Evolutionary conservation across 495 filamentous ascomycete genomes (phyloP), one percentile per base, ranked within the genome.

Genomic region (Xylaria palmicola): DNA sequence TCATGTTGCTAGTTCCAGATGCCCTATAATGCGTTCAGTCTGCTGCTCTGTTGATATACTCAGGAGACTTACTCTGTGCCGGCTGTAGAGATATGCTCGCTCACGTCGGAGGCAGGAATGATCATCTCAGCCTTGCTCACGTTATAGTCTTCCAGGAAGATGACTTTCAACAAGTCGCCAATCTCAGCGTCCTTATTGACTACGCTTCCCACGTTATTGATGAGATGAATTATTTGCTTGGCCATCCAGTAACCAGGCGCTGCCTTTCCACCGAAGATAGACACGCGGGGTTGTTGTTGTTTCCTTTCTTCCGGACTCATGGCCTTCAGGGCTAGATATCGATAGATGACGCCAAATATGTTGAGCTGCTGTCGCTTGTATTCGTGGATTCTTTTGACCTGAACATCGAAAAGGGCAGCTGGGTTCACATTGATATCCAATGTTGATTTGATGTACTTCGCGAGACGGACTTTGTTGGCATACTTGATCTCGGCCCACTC

Each of bases 201-300:
- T 2, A 97, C 89, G n/a, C 83, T 75, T 5, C 91, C 92, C 40
- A 98, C 95, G 61, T 84, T 88, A 79, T 95, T 97, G 79, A 98
- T 89, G 50, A 98, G 84, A 72, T 97, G 92, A 61, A 98, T 98
- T 62, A 98, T 90, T 7, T 93, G 93, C 84, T 98, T 98, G 19
- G 94, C 94, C 94, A 98, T 98, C 95, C 95, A 98, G 78, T 98
- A 98, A 3, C 94, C 94, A 2, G 94, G 94, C 0, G 94, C 94
- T 19, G 94, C 94, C 76, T 98, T 98, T 59, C 94, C 94, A 64
- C 95, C 94, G 71, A 98, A 97, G 76, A 98, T 95, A 30, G 91
- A 95, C 15, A 97, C 94, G 43, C 93, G 87, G n/a, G 93, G 92
- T 13, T 87, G 85, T 59, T 91, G 81, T 73, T 96, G 94, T 82